Percentiles rank a stretch among this genome's conserved stretches.
phyloP scores from a whole-genome alignment of 192 early-diverging fungal species.

The Phlyctochytrium arcticum region DNA sequence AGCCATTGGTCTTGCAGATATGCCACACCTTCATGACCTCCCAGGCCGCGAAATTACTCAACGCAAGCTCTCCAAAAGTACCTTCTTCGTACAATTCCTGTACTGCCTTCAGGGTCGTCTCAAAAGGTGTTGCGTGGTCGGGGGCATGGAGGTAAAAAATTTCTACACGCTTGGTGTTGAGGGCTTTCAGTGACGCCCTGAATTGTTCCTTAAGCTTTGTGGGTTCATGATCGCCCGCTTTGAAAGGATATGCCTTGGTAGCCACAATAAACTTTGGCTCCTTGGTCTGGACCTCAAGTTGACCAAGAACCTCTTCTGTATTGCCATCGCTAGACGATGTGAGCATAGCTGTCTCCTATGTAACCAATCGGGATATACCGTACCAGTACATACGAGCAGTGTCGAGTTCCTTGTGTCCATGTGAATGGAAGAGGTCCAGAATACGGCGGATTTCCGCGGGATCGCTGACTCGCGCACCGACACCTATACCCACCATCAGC shows the following conservation, averaged over 20 bases:
- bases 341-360: too few species aligned
- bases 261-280: conserved; percentile 37
- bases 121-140: conserved; percentile 51
- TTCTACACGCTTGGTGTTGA: conserved; percentile 47
- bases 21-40: conserved; percentile 46
- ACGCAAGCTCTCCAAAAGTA: conserved; percentile 35
- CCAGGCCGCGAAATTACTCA: conserved; percentile 30
- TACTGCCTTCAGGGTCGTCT: conserved; percentile 48
- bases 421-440: conserved; percentile 29
- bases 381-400: conserved; percentile 46
- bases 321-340: conserved; percentile 51
- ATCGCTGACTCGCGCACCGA: conserved; percentile 46
- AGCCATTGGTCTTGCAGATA: conserved; percentile 43
- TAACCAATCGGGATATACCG: too few species aligned
- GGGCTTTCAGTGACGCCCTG: conserved; percentile 38
- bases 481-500: conserved; percentile 22
- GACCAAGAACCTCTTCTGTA: conserved; percentile 46
- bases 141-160: conserved; percentile 64
- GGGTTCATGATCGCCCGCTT: conserved; percentile 33
- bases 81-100: conserved; percentile 54
- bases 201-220: conserved; percentile 33
- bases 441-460: conserved; percentile 27
- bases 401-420: conserved; percentile 45
- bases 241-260: conserved; percentile 54
- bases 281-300: conserved; percentile 20